Base-by-base conservation (phyloP, 2,329 filamentous ascomycete species). In the Mycocentrospora acerina region DNA sequence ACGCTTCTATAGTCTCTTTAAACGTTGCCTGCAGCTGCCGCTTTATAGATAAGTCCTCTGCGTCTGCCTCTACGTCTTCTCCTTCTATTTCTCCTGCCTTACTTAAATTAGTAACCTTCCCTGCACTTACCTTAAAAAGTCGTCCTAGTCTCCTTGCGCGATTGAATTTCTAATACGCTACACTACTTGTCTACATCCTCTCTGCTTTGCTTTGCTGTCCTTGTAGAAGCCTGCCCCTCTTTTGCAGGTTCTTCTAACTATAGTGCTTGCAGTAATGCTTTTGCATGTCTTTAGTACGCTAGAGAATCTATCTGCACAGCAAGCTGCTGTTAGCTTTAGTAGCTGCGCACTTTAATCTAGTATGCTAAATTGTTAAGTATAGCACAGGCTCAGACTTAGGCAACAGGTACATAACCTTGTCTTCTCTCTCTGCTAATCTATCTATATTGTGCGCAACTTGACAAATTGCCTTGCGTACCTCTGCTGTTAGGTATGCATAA, bases 111-210 rank as follows among this genome's bases (percentile, higher is more conserved):
- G 5, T 4, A 26, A n/a, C n/a, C n/a, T n/a, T n/a, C n/a, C 32
- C n/a, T n/a, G n/a, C n/a, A n/a, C n/a, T 19, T 8, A 35, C 24
- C n/a, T 35, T 28, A 35, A 35, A 35, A 14, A 35, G n/a, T 9
- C 17, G 24, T 4, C 16, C 15, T 9, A 35, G 25, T 18, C 22
- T 4, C 2, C 32, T 28, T 19, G 25, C 29, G 29, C 12, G 25
- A 16, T 28, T 19, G 16, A 35, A 28, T 25, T 35, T 35, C 25
- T 35, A 35, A 25, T 13, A 35, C 24, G 27, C 27, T 14, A 35
- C 16, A 3, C 11, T 12, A 13, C 2, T 13, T 35, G 10, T 28
- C 25, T 35, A 35, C 24, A 35, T 35, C 24, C 24, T 25, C 7
- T 12, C 24, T 25, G 7, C 3, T 34, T 26, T 14, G 4, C 8